phyloP scores from a whole-genome alignment of 768 basidiomycete genomes.

The Astraeus odoratus region DNA sequence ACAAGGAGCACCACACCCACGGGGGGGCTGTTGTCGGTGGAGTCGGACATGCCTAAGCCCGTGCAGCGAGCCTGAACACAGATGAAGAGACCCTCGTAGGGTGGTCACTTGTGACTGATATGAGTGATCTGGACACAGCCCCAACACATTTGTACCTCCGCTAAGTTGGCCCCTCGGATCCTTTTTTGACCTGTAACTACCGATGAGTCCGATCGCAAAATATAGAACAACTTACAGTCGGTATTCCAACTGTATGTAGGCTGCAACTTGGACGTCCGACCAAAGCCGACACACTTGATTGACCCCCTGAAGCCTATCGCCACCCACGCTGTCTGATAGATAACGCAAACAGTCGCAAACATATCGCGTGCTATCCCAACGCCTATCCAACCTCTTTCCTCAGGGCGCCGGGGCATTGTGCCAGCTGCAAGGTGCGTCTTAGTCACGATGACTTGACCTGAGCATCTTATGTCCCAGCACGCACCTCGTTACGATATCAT shows the following conservation, averaged over 20 bases:
- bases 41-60: slow-evolving; percentile 12
- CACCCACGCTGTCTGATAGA: not conserved
- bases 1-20: slow-evolving; percentile 52
- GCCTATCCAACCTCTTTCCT: too few species aligned
- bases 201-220: not conserved
- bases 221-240: not conserved
- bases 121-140: not conserved
- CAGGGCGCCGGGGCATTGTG: too few species aligned
- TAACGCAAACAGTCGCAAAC: not conserved
- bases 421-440: too few species aligned
- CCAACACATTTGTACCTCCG: not conserved
- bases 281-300: not conserved
- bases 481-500: not conserved
- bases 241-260: too few species aligned
- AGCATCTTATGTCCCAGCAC: too few species aligned
- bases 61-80: not conserved
- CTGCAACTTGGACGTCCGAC: not conserved
- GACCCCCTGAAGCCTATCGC: not conserved
- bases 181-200: too few species aligned
- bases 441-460: too few species aligned
- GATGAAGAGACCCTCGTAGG: not conserved
- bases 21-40: slow-evolving; percentile 26
- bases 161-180: too few species aligned
- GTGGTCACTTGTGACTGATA: too few species aligned
- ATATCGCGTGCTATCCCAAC: not conserved